These are phyloP conservation scores for Puccinia brachypodii DNA, from an alignment of 1,284 basidiomycete genomes.

Conservation along the genomic window DNA sequence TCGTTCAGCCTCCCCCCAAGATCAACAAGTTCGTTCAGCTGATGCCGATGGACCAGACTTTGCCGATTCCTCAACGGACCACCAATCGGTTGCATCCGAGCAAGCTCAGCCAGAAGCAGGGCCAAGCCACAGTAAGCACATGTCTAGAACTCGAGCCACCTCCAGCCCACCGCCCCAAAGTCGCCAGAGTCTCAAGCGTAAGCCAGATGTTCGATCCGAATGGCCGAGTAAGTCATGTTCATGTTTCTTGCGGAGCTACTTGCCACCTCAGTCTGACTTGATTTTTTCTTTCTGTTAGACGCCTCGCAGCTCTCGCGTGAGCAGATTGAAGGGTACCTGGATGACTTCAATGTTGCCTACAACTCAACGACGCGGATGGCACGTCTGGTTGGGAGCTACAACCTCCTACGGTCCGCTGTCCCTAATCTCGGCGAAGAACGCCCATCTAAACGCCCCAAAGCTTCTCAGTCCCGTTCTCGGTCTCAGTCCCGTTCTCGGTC, in stretches of 20 bases:
- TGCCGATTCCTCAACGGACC: too few relatives aligned
- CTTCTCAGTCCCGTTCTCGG: neutral
- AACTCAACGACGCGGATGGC: neutral
- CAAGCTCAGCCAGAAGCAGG: too few relatives aligned
- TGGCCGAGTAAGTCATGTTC: constrained; percentile 16
- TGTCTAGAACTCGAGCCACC: neutral
- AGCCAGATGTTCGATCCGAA: neutral
- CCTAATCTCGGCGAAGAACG: neutral
- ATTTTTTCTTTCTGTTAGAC: neutral
- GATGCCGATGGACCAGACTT: too few relatives aligned
- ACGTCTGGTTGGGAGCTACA: constrained; percentile 11
- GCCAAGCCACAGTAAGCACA: too few relatives aligned
- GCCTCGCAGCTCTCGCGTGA: neutral
- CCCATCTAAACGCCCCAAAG: neutral
- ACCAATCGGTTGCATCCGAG: too few relatives aligned
- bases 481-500: neutral
- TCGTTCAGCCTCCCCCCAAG: too few relatives aligned
- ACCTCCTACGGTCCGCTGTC: neutral
- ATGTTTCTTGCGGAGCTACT: neutral
- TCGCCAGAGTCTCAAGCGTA: neutral
- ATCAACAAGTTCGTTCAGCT: too few relatives aligned
- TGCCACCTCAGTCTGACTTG: neutral
- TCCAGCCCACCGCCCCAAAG: neutral
- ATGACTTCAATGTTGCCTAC: neutral
- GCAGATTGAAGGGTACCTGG: neutral